A percentile compares a stretch with the other conserved stretches of the same genome.
Evolutionary conservation across 2,329 filamentous ascomycete genomes (phyloP).

Genomic region (Pezicula radicicola): DNA sequence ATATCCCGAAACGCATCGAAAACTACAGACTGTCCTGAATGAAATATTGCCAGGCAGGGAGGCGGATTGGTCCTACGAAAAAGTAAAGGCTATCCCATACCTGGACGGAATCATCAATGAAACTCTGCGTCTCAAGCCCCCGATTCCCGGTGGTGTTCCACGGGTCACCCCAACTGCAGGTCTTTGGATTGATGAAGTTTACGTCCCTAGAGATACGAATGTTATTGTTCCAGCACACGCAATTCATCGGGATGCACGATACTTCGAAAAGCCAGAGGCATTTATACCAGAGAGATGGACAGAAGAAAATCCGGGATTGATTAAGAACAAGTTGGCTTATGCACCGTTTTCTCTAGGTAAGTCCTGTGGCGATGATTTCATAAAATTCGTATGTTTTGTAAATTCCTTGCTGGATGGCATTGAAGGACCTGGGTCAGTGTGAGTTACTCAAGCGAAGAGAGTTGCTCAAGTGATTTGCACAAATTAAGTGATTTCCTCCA

Average conservation of each 20-base stretch:
- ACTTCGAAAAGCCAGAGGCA: conserved; percentile 2
- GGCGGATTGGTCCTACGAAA: conserved; percentile 27
- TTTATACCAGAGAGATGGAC: conserved; percentile 3
- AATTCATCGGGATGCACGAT: conserved; percentile 15
- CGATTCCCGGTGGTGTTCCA: conserved; percentile 32
- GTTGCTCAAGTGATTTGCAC: no score
- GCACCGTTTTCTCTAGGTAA: conserved; percentile 1
- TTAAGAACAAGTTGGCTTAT: neutral
- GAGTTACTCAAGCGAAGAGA: neutral
- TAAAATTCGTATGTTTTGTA: neutral
- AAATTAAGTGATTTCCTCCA: no score
- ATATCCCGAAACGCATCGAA: conserved; percentile 4
- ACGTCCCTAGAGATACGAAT: conserved; percentile 28
- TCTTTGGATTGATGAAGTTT: conserved; percentile 29
- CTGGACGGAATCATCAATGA: conserved; percentile 41
- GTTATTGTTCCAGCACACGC: conserved; percentile 23
- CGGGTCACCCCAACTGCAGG: conserved; percentile 35
- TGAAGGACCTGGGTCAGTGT: neutral
- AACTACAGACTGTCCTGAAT: conserved; percentile 21
- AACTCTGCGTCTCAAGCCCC: conserved; percentile 37
- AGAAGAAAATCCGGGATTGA: neutral
- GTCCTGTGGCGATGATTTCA: neutral
- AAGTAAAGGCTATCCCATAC: conserved; percentile 23
- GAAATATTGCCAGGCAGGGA: conserved; percentile 18
- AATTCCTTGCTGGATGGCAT: neutral